Base-by-base conservation (phyloP, 257 asterid genomes). In the Rehmannia glutinosa region DNA sequence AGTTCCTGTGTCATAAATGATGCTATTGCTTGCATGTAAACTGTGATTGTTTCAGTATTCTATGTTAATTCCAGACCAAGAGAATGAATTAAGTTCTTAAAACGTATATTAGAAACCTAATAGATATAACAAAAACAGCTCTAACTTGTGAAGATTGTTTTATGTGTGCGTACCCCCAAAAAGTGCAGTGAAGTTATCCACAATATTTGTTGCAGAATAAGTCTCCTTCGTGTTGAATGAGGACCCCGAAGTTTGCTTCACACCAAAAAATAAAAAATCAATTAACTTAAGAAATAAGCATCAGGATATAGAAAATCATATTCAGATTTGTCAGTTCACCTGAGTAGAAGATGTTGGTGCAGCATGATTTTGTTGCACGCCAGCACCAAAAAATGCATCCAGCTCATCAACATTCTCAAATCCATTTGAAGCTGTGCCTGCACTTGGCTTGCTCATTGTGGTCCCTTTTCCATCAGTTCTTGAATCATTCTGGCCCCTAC, bases 151-250 rank as follows among this genome's bases (percentile, higher is more conserved):
- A 63, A 51, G 24, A 24, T 59, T 9, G 28, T 5, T 65, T 51
- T 28, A 57, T 13, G 62, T 53, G 11, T 21, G 58, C 36, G 45
- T 75, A 86, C 96, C 92, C 78, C 83, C 89, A 72, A 89, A 79
- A 68, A 79, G 51, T 19, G 79, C 72, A 53, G 71, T 24, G 71
- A 86, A 79, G 67, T 76, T 84, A 46, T 69, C 74, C 60, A 64
- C 76, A 66, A 33, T 25, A 52, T 54, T 68, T 39, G 80, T 45
- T 39, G 39, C 70, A 42, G 80, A 23, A 16, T 77, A 11, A 21
- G 64, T 35, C 16, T 67, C 83, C 70, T 58, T 78, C 39, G 64
- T 75, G 69, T 42, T 69, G 65, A 53, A 45, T 35, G 83, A n/a
- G 19, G 77, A 55, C 58, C 24, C 11, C 19, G 78, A 59, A 47